These are phyloP conservation scores for Suillus luteus DNA, from an alignment of 768 basidiomycete species.

Conservation along the genomic window DNA sequence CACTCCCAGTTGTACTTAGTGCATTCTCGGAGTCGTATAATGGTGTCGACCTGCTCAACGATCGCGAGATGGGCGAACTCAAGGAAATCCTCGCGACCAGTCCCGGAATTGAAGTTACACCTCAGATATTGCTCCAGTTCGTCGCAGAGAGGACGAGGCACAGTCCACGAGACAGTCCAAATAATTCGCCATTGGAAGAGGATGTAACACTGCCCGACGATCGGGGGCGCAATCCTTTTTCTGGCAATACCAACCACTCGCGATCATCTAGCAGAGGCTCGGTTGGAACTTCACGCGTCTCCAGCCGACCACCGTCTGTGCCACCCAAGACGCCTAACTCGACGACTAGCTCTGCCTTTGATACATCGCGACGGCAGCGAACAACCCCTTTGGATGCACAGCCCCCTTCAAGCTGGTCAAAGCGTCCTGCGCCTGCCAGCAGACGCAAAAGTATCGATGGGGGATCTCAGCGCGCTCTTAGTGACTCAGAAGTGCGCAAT, in stretches of 20 bases:
- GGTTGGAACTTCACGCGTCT: conserved; percentile 40
- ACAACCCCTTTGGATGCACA: conserved; percentile 58
- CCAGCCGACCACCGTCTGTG: conserved; percentile 56
- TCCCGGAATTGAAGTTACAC: conserved; percentile 69
- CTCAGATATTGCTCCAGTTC: conserved; percentile 61
- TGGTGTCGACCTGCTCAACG: conserved; percentile 63
- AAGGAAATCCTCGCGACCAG: conserved; percentile 56
- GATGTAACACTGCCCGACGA: conserved; percentile 37
- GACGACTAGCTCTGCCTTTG: conserved; percentile 59
- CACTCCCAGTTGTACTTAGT: conserved; percentile 70
- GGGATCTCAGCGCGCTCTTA: conserved; percentile 48
- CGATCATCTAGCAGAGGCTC: conserved; percentile 65
- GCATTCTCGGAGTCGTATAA: conserved; percentile 61
- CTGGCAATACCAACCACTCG: conserved; percentile 33
- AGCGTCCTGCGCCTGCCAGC: conserved; percentile 64
- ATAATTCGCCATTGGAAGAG: conserved; percentile 36
- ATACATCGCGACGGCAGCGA: conserved; percentile 68
- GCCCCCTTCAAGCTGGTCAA: conserved; percentile 78
- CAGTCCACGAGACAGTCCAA: conserved; percentile 37
- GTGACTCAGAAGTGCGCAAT: conserved; percentile 71
- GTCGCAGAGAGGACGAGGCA: conserved; percentile 61
- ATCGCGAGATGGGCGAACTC: conserved; percentile 63
- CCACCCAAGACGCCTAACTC: conserved; percentile 54
- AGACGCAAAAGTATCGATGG: conserved; percentile 77
- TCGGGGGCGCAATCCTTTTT: conserved; percentile 40